These are phyloP conservation scores for Boletus bicolor DNA, from an alignment of 768 basidiomycete genomes.

Conservation along the genomic window DNA sequence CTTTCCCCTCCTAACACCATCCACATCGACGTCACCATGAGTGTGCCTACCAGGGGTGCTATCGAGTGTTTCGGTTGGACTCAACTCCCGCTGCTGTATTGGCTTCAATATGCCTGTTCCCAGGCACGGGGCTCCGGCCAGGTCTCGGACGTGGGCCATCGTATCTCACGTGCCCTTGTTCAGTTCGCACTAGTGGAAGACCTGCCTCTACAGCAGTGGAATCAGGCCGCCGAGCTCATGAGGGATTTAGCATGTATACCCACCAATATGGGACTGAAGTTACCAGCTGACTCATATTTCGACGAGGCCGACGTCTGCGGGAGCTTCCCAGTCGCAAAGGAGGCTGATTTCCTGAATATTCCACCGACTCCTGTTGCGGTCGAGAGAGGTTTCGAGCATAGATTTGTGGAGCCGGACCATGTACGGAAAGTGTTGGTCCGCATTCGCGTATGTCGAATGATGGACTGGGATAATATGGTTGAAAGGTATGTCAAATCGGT, in stretches of 20 bases:
- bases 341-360: background rate
- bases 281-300: constrained; percentile 77
- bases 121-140: constrained; percentile 21
- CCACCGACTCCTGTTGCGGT: background rate
- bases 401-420: background rate
- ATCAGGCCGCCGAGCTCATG: constrained; percentile 47
- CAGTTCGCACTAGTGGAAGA: constrained; percentile 77
- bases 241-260: constrained; percentile 60
- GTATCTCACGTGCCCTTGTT: constrained; percentile 54
- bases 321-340: constrained; percentile 15
- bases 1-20: constrained; percentile 75
- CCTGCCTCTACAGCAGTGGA: constrained; percentile 51
- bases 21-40: constrained; percentile 59
- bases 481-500: constrained; percentile 36
- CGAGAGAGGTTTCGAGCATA: background rate
- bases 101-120: constrained; percentile 61
- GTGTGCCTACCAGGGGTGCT: constrained; percentile 41
- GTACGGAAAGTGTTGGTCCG: constrained; percentile 1
- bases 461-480: constrained; percentile 10
- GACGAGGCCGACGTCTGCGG: constrained; percentile 77
- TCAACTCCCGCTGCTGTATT: constrained; percentile 67
- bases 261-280: constrained; percentile 67
- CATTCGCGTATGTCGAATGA: constrained; percentile 36
- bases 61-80: constrained; percentile 63
- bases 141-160: constrained; percentile 43